A percentile compares a stretch with the other conserved stretches of the same genome.
phyloP scores from a whole-genome alignment of 2,329 filamentous ascomycete genomes.

The Pezicula radicicola region DNA sequence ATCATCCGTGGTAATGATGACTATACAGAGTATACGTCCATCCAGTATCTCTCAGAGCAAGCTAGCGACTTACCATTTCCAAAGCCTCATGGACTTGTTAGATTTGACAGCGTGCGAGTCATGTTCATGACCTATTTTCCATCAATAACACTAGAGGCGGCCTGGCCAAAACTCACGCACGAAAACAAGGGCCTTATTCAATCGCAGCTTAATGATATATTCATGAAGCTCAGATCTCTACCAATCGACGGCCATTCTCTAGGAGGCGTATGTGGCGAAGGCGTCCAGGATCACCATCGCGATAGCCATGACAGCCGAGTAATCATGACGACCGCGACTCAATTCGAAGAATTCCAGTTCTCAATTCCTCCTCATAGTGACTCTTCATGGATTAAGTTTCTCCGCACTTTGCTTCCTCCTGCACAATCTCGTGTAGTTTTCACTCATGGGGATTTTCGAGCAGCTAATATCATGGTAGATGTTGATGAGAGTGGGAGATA shows the following conservation, averaged over 20 bases:
- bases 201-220: constrained; percentile 4
- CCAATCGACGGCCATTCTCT: neutral
- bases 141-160: constrained; percentile 6
- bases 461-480: constrained; percentile 15
- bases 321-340: constrained; percentile 1
- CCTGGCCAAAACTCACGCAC: constrained; percentile 6
- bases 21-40: constrained; percentile 10
- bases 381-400: constrained; percentile 6
- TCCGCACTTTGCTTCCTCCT: constrained; percentile 10
- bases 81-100: constrained; percentile 11
- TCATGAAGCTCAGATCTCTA: constrained; percentile 6
- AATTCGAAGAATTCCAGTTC: constrained; percentile 14
- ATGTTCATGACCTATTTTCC: constrained; percentile 11
- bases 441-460: constrained; percentile 12
- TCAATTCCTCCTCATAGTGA: constrained; percentile 3
- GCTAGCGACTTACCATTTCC: constrained; percentile 9
- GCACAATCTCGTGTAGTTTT: constrained; percentile 3
- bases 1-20: constrained; percentile 6
- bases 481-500: constrained; percentile 5
- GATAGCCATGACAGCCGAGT: constrained; percentile 3
- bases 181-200: constrained; percentile 10
- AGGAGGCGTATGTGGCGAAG: constrained; percentile 8
- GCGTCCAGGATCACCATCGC: constrained; percentile 5
- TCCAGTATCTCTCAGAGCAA: constrained; percentile 8
- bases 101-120: constrained; percentile 3